Conservation (phyloP, 345 rosid species). For the Aquilaria malaccensis region DNA sequence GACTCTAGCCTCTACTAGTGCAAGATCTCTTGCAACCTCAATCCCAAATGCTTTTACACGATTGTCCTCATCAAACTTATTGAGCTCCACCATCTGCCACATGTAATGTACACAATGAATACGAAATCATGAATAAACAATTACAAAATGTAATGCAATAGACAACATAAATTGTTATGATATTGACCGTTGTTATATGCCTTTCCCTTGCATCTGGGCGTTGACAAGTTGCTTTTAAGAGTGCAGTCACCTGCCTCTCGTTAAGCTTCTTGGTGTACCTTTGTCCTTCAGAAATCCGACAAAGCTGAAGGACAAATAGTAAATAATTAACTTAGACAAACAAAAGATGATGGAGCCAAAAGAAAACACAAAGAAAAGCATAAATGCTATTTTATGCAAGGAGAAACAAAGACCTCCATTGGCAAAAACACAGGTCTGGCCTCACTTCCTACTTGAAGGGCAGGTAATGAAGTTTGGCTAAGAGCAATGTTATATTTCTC, state of each 20-base stretch:
- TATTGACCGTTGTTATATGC: constrained; percentile 7
- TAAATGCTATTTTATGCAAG: background rate
- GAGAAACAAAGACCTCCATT: constrained; percentile 26
- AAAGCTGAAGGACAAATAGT: constrained; percentile 20
- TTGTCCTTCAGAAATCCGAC: constrained; percentile 39
- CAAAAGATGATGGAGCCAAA: background rate
- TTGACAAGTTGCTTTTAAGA: constrained; percentile 33
- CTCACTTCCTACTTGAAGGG: constrained; percentile 37
- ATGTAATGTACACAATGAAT: background rate
- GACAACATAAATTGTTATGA: too few relatives aligned
- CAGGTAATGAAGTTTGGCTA: constrained; percentile 30
- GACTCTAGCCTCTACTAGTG: constrained; percentile 32
- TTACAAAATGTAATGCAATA: background rate
- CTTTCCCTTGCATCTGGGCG: constrained; percentile 29
- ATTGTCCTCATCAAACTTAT: constrained; percentile 23
- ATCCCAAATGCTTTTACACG: constrained; percentile 36
- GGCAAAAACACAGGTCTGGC: constrained; percentile 32
- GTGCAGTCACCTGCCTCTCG: constrained; percentile 32
- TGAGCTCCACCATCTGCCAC: constrained; percentile 24
- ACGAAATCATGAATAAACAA: background rate
- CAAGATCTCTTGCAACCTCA: constrained; percentile 24
- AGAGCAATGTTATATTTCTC: constrained; percentile 28
- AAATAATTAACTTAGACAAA: background rate
- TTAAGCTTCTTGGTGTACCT: constrained; percentile 33
- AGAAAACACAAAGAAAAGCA: background rate